phyloP scores from a whole-genome alignment of 176 grass and related monocot species.

The Eleusine indica region DNA sequence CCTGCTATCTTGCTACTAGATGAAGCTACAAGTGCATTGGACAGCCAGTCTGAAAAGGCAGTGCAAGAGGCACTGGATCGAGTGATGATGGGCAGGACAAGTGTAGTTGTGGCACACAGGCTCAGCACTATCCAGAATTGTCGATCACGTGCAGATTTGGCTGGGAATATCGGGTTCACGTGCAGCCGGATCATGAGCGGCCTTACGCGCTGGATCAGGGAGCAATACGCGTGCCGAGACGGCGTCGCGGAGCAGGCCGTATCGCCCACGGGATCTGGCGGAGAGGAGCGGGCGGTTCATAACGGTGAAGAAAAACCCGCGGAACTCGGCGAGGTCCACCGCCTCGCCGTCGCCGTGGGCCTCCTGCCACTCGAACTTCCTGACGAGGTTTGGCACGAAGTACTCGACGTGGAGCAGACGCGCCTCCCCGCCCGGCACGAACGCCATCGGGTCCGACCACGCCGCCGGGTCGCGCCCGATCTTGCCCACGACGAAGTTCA shows the following conservation, averaged over 20 bases:
- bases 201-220: too few species aligned
- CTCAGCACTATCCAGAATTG: conserved; percentile 87
- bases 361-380: conserved; percentile 60
- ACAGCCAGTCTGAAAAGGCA: conserved; percentile 89
- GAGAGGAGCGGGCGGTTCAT: conserved; percentile 36
- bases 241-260: too few species aligned
- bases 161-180: too few species aligned
- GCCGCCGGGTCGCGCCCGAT: conserved; percentile 48
- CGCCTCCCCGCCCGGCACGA: too few species aligned
- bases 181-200: too few species aligned
- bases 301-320: conserved; percentile 46
- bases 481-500: conserved; percentile 47
- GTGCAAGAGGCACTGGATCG: conserved; percentile 87
- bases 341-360: conserved; percentile 32
- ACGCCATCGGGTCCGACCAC: conserved; percentile 54
- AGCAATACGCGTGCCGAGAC: too few species aligned
- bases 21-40: conserved; percentile 92
- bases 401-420: conserved; percentile 68
- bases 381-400: conserved; percentile 60
- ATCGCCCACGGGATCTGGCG: too few species aligned
- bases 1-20: conserved; percentile 79
- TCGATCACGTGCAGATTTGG: too few species aligned
- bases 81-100: conserved; percentile 87
- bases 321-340: conserved; percentile 58
- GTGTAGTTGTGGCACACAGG: conserved; percentile 83